These are phyloP conservation scores for Podospora anserina DNA, from an alignment of 495 filamentous ascomycete species.

Conservation along the genomic window DNA sequence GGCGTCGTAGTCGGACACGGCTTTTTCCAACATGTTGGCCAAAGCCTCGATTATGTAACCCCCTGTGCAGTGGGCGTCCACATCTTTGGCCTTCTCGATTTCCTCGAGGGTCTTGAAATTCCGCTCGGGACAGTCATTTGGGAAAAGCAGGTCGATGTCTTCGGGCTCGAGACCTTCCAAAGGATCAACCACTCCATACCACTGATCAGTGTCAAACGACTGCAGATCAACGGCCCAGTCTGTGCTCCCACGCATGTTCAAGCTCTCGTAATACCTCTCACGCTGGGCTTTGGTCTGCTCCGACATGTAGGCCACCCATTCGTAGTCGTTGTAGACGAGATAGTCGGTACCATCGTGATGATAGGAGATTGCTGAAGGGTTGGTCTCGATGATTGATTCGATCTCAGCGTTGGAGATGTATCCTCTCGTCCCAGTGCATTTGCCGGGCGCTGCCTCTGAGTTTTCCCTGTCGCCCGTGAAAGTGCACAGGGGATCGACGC, in stretches of 20 bases:
- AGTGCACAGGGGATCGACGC: slow-evolving; percentile 14
- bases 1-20: not conserved
- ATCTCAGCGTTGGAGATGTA: slow-evolving; percentile 42
- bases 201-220: slow-evolving; percentile 10
- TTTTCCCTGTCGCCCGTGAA: slow-evolving; percentile 16
- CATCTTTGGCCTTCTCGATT: not conserved
- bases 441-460: slow-evolving; percentile 27
- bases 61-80: not conserved
- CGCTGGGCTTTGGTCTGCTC: slow-evolving; percentile 19
- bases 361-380: not conserved
- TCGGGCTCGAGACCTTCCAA: not conserved
- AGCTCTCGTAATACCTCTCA: slow-evolving; percentile 6
- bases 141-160: not conserved
- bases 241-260: slow-evolving; percentile 28
- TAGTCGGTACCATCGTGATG: slow-evolving; percentile 35
- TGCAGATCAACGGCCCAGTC: slow-evolving; percentile 32
- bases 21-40: not conserved
- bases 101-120: not conserved
- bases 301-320: slow-evolving; percentile 47
- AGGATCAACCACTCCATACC: not conserved
- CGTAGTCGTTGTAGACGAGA: slow-evolving; percentile 41
- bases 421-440: slow-evolving; percentile 38
- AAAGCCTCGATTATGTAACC: not conserved
- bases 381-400: slow-evolving; percentile 21
- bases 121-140: not conserved